These are phyloP conservation scores for Bruguiera hainesii DNA, from an alignment of 441 rosid species.

Conservation along the genomic window DNA sequence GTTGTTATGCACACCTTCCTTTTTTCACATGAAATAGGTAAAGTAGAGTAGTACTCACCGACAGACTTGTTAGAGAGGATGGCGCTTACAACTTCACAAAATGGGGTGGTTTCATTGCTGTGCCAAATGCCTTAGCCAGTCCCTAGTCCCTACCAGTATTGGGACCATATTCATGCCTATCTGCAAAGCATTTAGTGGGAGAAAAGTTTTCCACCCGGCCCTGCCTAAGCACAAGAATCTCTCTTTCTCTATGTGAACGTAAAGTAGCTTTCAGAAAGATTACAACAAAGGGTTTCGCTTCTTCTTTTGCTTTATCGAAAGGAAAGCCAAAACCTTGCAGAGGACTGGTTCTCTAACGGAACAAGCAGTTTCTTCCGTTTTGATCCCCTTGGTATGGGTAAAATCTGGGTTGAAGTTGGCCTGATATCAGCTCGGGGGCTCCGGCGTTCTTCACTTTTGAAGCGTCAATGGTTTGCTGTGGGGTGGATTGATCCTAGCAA, in stretches of 20 bases:
- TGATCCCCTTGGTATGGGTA: conserved; percentile 44
- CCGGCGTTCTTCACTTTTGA: conserved; percentile 59
- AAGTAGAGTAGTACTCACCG: too few species aligned
- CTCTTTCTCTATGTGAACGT: conserved; percentile 14
- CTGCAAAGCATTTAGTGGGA: conserved; percentile 25
- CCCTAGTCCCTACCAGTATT: not conserved
- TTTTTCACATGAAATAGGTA: too few species aligned
- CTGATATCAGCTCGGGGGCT: conserved; percentile 86
- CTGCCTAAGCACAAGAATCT: conserved; percentile 19
- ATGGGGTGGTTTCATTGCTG: not conserved
- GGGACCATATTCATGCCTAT: conserved; percentile 17
- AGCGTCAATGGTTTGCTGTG: conserved; percentile 87
- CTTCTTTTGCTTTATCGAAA: conserved; percentile 22
- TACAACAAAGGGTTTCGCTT: conserved; percentile 12
- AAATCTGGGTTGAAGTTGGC: conserved; percentile 64
- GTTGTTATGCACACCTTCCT: not conserved
- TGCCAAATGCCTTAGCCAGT: not conserved
- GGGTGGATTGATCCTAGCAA: conserved; percentile 87
- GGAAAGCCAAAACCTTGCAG: not conserved
- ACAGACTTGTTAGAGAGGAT: too few species aligned
- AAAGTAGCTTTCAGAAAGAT: conserved; percentile 30
- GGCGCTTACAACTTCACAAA: not conserved
- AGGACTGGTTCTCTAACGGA: too few species aligned
- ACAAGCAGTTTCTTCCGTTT: conserved; percentile 8
- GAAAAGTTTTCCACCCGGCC: conserved; percentile 18